Evolutionary conservation across 345 rosid species (phyloP).

Genomic region (Populus tremula): DNA sequence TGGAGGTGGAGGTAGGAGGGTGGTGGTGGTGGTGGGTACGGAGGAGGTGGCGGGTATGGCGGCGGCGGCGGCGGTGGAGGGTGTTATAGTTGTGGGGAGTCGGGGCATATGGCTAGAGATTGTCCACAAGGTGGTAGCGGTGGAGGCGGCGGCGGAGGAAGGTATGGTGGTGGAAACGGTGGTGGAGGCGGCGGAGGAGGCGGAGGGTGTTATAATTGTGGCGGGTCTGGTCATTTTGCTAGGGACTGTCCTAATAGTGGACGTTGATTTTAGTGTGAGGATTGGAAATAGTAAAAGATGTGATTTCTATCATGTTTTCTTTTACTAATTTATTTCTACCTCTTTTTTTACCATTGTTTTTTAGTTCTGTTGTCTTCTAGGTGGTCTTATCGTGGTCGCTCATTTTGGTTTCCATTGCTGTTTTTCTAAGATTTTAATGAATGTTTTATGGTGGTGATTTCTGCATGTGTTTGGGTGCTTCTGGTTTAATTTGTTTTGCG

Average conservation of each 20-base stretch:
- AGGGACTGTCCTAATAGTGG: slow-evolving; percentile 73
- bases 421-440: neutral
- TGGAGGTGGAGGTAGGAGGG: slow-evolving; percentile 39
- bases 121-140: slow-evolving; percentile 44
- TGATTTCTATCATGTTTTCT: slow-evolving; percentile 7
- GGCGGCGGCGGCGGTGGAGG: slow-evolving; percentile 39
- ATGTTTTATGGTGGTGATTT: neutral
- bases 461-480: neutral
- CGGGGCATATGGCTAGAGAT: slow-evolving; percentile 54
- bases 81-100: slow-evolving; percentile 43
- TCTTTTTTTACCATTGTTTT: neutral
- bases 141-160: slow-evolving; percentile 34
- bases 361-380: neutral
- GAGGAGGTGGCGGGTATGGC: slow-evolving; percentile 44
- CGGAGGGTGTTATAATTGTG: slow-evolving; percentile 68
- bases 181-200: slow-evolving; percentile 42
- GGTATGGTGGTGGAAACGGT: slow-evolving; percentile 28
- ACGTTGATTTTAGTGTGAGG: slow-evolving; percentile 25
- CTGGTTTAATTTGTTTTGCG: neutral
- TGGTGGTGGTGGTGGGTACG: slow-evolving; percentile 37
- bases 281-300: neutral
- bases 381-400: neutral
- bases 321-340: neutral
- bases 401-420: slow-evolving; percentile 3
- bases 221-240: slow-evolving; percentile 77